A percentile compares a stretch with the other conserved stretches of the same genome.
Evolutionary conservation across 805 yeast species (phyloP).

Genomic region (Wickerhamomyces xylosicus): DNA sequence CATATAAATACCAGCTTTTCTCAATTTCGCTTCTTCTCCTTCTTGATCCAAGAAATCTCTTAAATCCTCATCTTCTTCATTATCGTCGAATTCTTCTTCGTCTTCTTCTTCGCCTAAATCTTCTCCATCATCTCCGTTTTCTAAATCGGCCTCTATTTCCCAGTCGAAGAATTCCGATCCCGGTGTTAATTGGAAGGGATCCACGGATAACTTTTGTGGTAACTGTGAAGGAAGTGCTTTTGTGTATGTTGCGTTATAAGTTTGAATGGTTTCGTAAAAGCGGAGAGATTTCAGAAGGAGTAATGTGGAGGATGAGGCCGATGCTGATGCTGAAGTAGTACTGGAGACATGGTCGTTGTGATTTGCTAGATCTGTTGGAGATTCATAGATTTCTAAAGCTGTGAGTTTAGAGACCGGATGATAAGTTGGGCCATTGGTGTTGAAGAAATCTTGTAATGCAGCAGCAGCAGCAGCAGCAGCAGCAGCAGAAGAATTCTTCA

Average conservation of each 20-base stretch:
- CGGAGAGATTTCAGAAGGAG: slow-evolving; percentile 26
- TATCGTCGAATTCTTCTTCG: slow-evolving; percentile 40
- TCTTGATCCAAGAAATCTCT: slow-evolving; percentile 40
- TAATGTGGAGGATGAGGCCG: slow-evolving; percentile 24
- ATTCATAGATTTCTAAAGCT: slow-evolving; percentile 13
- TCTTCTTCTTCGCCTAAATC: slow-evolving; percentile 49
- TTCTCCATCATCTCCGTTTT: slow-evolving; percentile 44
- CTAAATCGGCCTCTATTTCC: slow-evolving; percentile 42
- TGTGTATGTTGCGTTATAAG: slow-evolving; percentile 44
- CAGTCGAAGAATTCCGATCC: slow-evolving; percentile 45
- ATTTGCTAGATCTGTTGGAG: not conserved
- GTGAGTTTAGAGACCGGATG: not conserved
- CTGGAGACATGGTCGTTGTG: too few relatives aligned
- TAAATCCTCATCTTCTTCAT: slow-evolving; percentile 43
- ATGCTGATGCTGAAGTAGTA: too few relatives aligned
- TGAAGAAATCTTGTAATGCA: too few relatives aligned
- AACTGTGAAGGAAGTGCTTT: slow-evolving; percentile 25
- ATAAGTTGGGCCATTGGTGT: too few relatives aligned
- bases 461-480: too few relatives aligned
- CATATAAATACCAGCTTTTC: slow-evolving; percentile 24
- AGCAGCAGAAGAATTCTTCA: too few relatives aligned
- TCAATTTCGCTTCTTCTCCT: slow-evolving; percentile 30
- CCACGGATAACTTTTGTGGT: slow-evolving; percentile 13
- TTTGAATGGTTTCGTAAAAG: slow-evolving; percentile 41
- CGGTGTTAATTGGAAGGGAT: slow-evolving; percentile 29